phyloP scores from a whole-genome alignment of 1,284 basidiomycete genomes.

The Ustilago crameri region DNA sequence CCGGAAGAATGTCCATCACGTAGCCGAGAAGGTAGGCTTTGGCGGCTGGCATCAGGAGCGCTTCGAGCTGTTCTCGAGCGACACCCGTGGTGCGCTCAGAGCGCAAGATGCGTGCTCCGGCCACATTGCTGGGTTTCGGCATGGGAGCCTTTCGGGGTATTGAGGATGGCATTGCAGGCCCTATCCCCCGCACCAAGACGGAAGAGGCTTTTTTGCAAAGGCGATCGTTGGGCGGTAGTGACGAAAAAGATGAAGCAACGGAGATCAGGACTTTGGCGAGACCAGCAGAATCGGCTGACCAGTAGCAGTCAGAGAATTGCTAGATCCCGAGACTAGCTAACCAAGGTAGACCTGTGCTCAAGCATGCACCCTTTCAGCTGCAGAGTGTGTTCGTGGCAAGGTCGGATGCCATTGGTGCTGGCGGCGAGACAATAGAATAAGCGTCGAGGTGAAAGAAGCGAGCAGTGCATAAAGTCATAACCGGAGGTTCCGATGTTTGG shows the following conservation, averaged over 20 bases:
- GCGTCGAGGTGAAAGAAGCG: too few relatives aligned
- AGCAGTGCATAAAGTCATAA: neutral
- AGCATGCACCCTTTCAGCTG: too few relatives aligned
- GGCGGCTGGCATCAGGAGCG: constrained; percentile 51
- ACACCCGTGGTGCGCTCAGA: neutral
- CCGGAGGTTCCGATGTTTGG: constrained; percentile 10
- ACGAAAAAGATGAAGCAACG: neutral
- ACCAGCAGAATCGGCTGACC: too few relatives aligned
- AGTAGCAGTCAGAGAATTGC: too few relatives aligned
- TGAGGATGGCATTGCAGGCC: constrained; percentile 13
- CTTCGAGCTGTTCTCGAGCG: constrained; percentile 30
- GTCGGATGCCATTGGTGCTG: neutral
- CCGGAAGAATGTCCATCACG: constrained; percentile 56
- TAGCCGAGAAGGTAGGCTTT: constrained; percentile 60
- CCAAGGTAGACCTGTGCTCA: too few relatives aligned
- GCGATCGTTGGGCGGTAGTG: too few relatives aligned
- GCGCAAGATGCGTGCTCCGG: constrained; percentile 6
- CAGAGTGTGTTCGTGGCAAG: too few relatives aligned
- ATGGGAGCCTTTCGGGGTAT: constrained; percentile 1
- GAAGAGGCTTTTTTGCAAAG: too few relatives aligned
- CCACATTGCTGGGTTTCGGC: constrained; percentile 4
- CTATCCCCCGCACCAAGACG: neutral
- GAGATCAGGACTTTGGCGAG: too few relatives aligned
- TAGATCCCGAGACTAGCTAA: too few relatives aligned
- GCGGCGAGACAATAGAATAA: too few relatives aligned